Conservation (phyloP, 257 asterid species). For the Cruciata laevipes region DNA sequence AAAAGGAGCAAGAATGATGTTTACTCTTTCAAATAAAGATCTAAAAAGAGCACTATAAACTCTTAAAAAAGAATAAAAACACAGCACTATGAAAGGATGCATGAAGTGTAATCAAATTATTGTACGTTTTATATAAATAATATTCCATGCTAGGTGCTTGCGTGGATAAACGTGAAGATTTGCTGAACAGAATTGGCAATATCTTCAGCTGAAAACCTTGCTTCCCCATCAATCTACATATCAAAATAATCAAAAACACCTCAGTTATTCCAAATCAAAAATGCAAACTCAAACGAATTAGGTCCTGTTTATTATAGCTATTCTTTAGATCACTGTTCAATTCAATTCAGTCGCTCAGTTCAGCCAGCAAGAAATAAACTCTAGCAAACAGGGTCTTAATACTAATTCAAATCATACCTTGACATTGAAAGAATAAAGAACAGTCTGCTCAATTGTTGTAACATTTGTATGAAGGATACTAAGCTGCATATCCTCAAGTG, state of each 20-base stretch:
- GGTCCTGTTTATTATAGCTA: no score
- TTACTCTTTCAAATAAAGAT: neutral
- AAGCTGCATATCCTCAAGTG: slow-evolving; percentile 89
- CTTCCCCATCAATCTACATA: slow-evolving; percentile 64
- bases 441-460: slow-evolving; percentile 88
- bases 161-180: slow-evolving; percentile 77
- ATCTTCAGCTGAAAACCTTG: slow-evolving; percentile 70
- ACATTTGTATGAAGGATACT: slow-evolving; percentile 75
- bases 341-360: no score
- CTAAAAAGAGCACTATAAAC: neutral
- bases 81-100: no score
- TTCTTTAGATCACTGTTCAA: no score
- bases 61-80: no score
- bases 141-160: slow-evolving; percentile 28
- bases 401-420: slow-evolving; percentile 37
- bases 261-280: neutral
- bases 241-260: slow-evolving; percentile 1
- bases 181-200: slow-evolving; percentile 90
- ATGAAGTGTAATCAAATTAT: neutral
- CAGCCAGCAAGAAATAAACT: no score
- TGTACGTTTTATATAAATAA: slow-evolving; percentile 19
- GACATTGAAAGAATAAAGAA: slow-evolving; percentile 84
- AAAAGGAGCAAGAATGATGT: neutral
- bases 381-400: neutral
- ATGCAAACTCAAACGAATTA: neutral